Evolutionary conservation across 2,329 filamentous ascomycete genomes (phyloP), one percentile per base, ranked within the genome.

Genomic region (Penicillium sp.): DNA sequence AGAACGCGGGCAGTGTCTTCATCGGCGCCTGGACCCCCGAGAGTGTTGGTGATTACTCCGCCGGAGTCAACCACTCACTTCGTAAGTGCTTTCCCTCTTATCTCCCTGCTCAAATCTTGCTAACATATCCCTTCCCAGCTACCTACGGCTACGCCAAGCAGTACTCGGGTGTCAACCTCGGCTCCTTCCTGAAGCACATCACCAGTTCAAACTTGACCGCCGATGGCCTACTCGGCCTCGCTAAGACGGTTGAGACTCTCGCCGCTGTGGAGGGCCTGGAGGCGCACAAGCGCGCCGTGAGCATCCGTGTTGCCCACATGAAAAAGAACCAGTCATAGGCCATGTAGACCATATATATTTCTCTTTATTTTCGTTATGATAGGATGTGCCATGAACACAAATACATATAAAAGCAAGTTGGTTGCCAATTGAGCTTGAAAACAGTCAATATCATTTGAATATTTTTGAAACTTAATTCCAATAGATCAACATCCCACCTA

Each of bases 101-200:
- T 40, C 9, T 17, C 17, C 43, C 25, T 22, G 5, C 16, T 9
- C 38, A 0, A 36, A 16, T 11, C 12, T 37, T 40, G 47, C 68
- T 71, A 69, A 70, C 55, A 31, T 60, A 44, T 42, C 19, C 2
- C 5, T 11, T 49, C 38, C 53, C 50, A 96, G 91, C 94, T 50
- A 99, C 94, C 0, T 99, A 97, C 70, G 94, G 94, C 38, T 99
- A 96, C 69, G 94, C 94, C 46, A 96, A 96, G 78, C 94, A 99
- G 75, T 99, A 99, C 79, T 97, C 91, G 6, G 94, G 94, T 50
- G 94, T 99, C 69, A 99, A 96, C 74, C 84, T 99, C 6, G 91
- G 85, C 31, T 97, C 93, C 2, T 99, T 97, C 77, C 84, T 96
- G 73, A 99, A 99, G 80, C 91, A 97, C 80, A 97, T 99, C 69